Conservation (phyloP, 257 asterid species). For the Scutellaria baicalensis region DNA sequence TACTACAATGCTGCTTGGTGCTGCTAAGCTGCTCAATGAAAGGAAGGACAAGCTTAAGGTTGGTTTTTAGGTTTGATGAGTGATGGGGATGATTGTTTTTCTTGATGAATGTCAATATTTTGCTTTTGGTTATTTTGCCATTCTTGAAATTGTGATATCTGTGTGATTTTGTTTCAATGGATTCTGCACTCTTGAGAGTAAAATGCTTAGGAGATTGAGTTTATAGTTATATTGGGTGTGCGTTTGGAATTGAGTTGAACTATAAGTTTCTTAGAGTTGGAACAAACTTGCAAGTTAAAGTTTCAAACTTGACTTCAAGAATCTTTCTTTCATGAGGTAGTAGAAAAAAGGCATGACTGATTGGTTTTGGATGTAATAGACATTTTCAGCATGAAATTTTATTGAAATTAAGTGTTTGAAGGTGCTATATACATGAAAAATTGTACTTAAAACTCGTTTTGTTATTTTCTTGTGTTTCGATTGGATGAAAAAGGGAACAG, state of each 20-base stretch:
- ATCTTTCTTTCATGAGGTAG: neutral
- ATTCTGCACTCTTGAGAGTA: neutral
- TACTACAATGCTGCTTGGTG: slow-evolving; percentile 90
- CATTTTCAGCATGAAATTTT: neutral
- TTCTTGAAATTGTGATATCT: neutral
- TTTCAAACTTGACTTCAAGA: neutral
- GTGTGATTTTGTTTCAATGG: neutral
- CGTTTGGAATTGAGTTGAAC: neutral
- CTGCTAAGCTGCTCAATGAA: slow-evolving; percentile 70
- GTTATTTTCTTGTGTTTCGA: neutral
- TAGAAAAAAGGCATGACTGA: too few relatives aligned
- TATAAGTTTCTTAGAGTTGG: neutral
- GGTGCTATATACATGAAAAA: neutral
- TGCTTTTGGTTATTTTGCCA: neutral
- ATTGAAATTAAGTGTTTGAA: neutral
- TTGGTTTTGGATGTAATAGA: neutral
- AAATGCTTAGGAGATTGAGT: neutral
- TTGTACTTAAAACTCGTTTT: neutral
- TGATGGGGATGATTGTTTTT: neutral
- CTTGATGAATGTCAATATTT: neutral
- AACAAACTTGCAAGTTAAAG: neutral
- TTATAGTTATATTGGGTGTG: neutral
- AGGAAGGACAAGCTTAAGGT: slow-evolving; percentile 67
- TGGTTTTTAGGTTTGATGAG: slow-evolving; percentile 7
- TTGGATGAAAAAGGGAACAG: slow-evolving; percentile 61